Evolutionary conservation across 495 filamentous ascomycete genomes (phyloP), one percentile per base, ranked within the genome.

Genomic region (Trichoderma parareesei): DNA sequence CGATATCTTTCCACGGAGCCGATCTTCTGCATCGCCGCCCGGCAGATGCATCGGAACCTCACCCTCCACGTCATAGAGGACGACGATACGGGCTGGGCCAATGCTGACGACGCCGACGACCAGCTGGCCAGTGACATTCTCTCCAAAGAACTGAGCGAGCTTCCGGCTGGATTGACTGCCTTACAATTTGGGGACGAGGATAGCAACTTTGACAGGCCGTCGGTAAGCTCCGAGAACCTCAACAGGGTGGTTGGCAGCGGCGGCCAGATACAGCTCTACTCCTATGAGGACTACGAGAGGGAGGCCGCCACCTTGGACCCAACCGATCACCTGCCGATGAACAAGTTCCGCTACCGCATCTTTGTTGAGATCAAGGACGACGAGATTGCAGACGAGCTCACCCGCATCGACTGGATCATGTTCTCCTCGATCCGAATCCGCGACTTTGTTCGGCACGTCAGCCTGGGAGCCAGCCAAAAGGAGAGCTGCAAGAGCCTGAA

Each of bases 331-430:
- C 66, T 82, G 20, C 77, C 83, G 0, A 78, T 96, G 11, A 87
- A 85, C 65, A 96, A 96, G 71, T 75, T 87, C 53, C 87, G 90
- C 68, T 96, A 92, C 84, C 88, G 90, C 66, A 82, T 86, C 62
- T 86, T 96, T 67, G 93, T 96, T 86, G 88, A 89, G 38, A 84
- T 85, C 37, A 78, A 85, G 5, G 88, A 94, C 38, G 90, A 92
- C 48, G 84, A 90, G 60, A 90, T 97, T 67, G 94, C 95, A 7
- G 86, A 86, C 60, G 94, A 98, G 73, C 81, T 98, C 71, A 97
- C 94, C 6, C 85, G 94, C 63, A 93, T 98, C 49, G 94, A 98
- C 77, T 97, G 93, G 94, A 84, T 92, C 71, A 92, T 96, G 86
- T 97, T 96, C 75, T 92, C 88, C 68, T 89, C 91, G n/a, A 95